Conservation (phyloP, 768 basidiomycete species). For the Rhodotorula sphaerocarpa region DNA sequence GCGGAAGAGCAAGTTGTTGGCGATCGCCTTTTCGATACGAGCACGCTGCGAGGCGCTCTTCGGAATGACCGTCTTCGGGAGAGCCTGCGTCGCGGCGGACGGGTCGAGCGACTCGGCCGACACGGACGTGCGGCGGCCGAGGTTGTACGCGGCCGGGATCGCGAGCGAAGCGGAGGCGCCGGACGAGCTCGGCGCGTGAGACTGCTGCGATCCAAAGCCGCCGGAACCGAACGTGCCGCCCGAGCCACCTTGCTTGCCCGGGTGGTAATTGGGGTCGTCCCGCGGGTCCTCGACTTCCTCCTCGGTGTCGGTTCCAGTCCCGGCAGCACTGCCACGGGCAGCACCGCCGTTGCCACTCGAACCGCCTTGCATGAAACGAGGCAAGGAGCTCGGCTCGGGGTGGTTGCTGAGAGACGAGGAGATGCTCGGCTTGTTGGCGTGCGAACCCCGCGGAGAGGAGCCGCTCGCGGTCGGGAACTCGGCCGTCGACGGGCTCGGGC, state of each 20-base stretch:
- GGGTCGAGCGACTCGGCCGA: constrained; percentile 93
- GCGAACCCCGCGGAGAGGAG: background rate
- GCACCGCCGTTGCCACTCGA: no score
- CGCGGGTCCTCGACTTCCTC: constrained; percentile 35
- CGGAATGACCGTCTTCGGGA: constrained; percentile 51
- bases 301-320: constrained; percentile 5
- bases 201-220: background rate
- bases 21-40: constrained; percentile 78
- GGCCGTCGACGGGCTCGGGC: no score
- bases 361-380: no score
- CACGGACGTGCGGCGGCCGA: constrained; percentile 86
- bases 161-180: background rate
- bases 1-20: constrained; percentile 85
- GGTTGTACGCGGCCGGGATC: constrained; percentile 64
- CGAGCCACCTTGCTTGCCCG: background rate
- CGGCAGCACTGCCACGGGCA: no score
- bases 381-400: constrained; percentile 3
- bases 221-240: constrained; percentile 17
- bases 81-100: constrained; percentile 52
- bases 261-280: constrained; percentile 34
- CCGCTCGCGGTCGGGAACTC: background rate
- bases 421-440: background rate
- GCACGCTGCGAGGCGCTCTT: constrained; percentile 77
- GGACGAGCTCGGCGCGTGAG: background rate
- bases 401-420: constrained; percentile 1